Evolutionary conservation across 2,329 filamentous ascomycete genomes (phyloP), one percentile per base, ranked within the genome.

Genomic region (Alternaria atra): DNA sequence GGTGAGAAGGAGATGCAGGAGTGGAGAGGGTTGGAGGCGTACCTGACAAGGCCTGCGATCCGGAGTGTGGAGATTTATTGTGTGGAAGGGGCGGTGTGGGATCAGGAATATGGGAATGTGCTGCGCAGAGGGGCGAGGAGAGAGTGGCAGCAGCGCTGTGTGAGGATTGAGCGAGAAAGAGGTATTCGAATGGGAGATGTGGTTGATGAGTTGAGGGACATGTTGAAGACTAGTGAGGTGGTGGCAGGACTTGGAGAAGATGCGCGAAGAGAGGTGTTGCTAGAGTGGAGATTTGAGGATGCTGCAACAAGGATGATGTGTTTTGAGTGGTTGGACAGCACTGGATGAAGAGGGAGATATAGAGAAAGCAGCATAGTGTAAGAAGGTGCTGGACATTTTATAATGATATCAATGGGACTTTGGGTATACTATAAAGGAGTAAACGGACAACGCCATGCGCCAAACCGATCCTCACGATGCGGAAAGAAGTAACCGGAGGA

Each of bases 181-280:
- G 65, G 63, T 0, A 61, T 68, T 8, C 56, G 53, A 5, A 51
- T 68, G 52, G 34, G 48, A 2, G 67, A 68, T 44, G 55, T 66
- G 9, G 13, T 61, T 12, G 55, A 64, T 7, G 65, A 68, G 20
- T 15, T 69, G 54, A 55, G 40, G 23, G 59, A 60, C 13, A 15
- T 58, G 12, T 42, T 63, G 27, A n/a, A 43, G 9, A 10, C 48
- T 34, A 44, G 40, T 8, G 29, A 29, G 25, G 12, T 13, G 7
- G 53, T 9, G 23, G 23, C 30, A 3, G 8, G 52, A 1, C 23
- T 42, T 9, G 52, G 35, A 35, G 34, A 53, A 29, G 44, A n/a
- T 10, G 42, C 30, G 4, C 13, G 32, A n/a, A 35, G 35, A 39
- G 59, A 59, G 20, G 52, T 69, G 6, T 10, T 58, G 46, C 46